A percentile compares a stretch with the other conserved stretches of the same genome.
These are phyloP conservation scores for Plantago rigida DNA, from an alignment of 305 asterid genomes.

Conservation along the genomic window DNA sequence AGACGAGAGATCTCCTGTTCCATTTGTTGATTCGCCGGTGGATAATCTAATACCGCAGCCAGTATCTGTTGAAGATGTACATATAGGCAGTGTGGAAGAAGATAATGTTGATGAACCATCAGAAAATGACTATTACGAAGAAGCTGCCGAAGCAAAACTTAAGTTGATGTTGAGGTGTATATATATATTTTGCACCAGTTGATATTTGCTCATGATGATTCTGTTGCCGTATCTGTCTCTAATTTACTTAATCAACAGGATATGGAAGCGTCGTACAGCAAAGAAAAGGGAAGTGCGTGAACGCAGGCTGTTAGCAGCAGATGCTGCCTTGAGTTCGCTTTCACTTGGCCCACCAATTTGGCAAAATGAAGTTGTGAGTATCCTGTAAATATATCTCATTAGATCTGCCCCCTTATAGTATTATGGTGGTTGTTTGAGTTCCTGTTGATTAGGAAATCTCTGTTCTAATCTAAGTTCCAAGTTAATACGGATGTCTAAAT, in stretches of 20 bases:
- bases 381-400: constrained; percentile 14
- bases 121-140: constrained; percentile 43
- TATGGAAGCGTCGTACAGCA: constrained; percentile 67
- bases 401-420: constrained; percentile 4
- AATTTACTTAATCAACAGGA: constrained; percentile 43
- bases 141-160: constrained; percentile 74
- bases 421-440: constrained; percentile 19
- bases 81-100: constrained; percentile 35
- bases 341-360: constrained; percentile 73
- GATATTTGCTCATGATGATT: constrained; percentile 18
- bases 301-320: constrained; percentile 54
- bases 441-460: constrained; percentile 3
- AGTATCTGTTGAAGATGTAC: constrained; percentile 40
- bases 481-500: constrained; percentile 12
- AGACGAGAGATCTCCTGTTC: constrained; percentile 28
- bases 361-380: constrained; percentile 58
- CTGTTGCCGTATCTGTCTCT: constrained; percentile 25
- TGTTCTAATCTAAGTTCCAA: constrained; percentile 3
- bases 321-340: constrained; percentile 65
- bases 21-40: constrained; percentile 36
- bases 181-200: constrained; percentile 3
- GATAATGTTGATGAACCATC: constrained; percentile 40
- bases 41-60: constrained; percentile 34
- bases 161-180: constrained; percentile 61
- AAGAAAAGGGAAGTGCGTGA: constrained; percentile 66